Conservation (phyloP, 495 filamentous ascomycete genomes). For the Aspergillus sclerotiicarbonarius region DNA sequence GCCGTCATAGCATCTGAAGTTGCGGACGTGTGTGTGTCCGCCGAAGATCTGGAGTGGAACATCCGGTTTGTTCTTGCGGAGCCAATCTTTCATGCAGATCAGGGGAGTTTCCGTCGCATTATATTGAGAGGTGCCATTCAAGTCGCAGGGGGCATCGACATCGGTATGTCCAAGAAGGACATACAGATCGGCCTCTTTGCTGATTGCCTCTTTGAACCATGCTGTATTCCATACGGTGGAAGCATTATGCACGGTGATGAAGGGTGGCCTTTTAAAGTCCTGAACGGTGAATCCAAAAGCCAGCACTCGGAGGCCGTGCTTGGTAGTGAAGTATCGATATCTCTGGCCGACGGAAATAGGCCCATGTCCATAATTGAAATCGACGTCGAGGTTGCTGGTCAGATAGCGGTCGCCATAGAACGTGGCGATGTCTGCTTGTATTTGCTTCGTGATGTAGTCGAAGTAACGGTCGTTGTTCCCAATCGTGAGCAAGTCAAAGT, state of each 20-base stretch:
- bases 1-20: conserved; percentile 37
- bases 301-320: not conserved
- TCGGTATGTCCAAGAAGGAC: conserved; percentile 41
- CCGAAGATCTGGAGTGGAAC: conserved; percentile 40
- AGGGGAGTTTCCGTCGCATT: conserved; percentile 23
- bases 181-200: conserved; percentile 37
- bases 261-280: not conserved
- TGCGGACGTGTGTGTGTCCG: conserved; percentile 39
- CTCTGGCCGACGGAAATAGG: not conserved
- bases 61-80: conserved; percentile 28
- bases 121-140: conserved; percentile 7
- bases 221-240: not conserved
- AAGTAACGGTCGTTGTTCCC: not conserved
- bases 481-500: not conserved
- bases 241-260: not conserved
- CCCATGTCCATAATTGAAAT: not conserved
- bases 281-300: not conserved
- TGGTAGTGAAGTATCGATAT: conserved; percentile 4
- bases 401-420: conserved; percentile 4
- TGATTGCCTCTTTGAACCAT: conserved; percentile 39
- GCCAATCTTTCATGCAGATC: conserved; percentile 29
- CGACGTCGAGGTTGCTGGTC: conserved; percentile 4
- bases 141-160: not conserved
- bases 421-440: not conserved
- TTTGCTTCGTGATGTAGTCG: not conserved